Evolutionary conservation across 2,329 filamentous ascomycete species (phyloP), one percentile per base, ranked within the genome.

Genomic region (Chalara sp.): DNA sequence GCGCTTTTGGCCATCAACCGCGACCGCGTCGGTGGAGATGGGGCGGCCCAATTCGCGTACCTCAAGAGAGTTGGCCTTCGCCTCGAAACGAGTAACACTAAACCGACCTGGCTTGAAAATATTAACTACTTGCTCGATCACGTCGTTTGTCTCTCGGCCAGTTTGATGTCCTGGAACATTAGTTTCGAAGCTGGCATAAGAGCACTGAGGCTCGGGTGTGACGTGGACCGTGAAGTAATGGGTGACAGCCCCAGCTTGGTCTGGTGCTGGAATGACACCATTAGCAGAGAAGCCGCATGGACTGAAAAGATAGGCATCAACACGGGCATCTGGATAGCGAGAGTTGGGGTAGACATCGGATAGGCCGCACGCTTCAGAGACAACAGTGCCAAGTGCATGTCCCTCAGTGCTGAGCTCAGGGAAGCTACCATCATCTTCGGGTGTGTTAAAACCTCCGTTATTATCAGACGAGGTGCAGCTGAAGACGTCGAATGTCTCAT

Each of bases 151-250:
- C 66, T 91, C 87, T 56, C 91, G 86, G 12, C 91, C 91, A 51
- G 82, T 89, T 72, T 96, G 89, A 5, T 83, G 84, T 30, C 89
- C 87, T 1, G 93, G 93, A 4, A 99, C 92, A 61, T 97, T 99
- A 59, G 93, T 97, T 76, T 99, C 93, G 66, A 99, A 99, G 2
- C 90, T 96, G 35, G 93, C 93, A 68, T 95, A 99, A 5, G 91
- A 96, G 75, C 92, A 99, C 63, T 96, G 84, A 11, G 92, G 89
- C 76, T 99, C 93, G 0, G 93, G 93, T 0, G 93, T 99, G 58
- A 99, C 93, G 66, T 99, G 93, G 29, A 99, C 93, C 1, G 92
- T 99, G 72, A 96, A 99, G 73, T 99, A 99, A 71, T 97, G 90
- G 65, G 53, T 75, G 71, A 66, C 72, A 46, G 61, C 65, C 58